Percentiles rank a stretch among this genome's conserved stretches.
Conservation (phyloP, 1,139 yeast species). For the Sugiyamaella xylanicola region DNA sequence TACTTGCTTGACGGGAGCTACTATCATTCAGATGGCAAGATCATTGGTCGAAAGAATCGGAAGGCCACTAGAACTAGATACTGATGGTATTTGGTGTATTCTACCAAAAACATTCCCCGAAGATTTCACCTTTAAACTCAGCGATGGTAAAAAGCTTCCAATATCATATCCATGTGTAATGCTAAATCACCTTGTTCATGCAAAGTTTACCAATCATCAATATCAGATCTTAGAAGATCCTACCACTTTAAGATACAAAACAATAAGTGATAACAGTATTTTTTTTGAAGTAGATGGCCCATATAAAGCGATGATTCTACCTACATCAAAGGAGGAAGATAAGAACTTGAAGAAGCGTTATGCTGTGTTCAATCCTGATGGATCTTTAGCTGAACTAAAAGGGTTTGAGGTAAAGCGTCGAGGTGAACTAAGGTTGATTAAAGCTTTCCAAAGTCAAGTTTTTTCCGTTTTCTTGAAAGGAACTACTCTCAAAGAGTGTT, state of each 20-base stretch:
- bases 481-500: constrained; percentile 72
- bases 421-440: constrained; percentile 92
- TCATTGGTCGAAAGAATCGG: constrained; percentile 92
- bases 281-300: constrained; percentile 99
- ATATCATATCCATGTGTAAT: constrained; percentile 95
- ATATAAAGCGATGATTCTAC: constrained; percentile 94
- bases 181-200: constrained; percentile 92
- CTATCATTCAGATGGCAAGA: constrained; percentile 96
- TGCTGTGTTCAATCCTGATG: constrained; percentile 96
- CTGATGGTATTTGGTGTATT: constrained; percentile 99
- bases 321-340: constrained; percentile 97
- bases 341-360: constrained; percentile 94
- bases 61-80: constrained; percentile 92
- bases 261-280: constrained; percentile 87
- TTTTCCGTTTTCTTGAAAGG: constrained; percentile 92
- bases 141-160: constrained; percentile 74
- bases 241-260: constrained; percentile 64
- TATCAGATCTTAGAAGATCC: constrained; percentile 86
- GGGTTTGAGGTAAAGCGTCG: constrained; percentile 97
- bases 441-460: constrained; percentile 92
- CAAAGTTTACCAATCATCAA: constrained; percentile 88
- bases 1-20: constrained; percentile 96
- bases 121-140: constrained; percentile 67
- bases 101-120: constrained; percentile 93
- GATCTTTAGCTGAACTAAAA: constrained; percentile 89